Conservation (phyloP, 768 basidiomycete genomes). For the Pleurotus citrinopileatus region DNA sequence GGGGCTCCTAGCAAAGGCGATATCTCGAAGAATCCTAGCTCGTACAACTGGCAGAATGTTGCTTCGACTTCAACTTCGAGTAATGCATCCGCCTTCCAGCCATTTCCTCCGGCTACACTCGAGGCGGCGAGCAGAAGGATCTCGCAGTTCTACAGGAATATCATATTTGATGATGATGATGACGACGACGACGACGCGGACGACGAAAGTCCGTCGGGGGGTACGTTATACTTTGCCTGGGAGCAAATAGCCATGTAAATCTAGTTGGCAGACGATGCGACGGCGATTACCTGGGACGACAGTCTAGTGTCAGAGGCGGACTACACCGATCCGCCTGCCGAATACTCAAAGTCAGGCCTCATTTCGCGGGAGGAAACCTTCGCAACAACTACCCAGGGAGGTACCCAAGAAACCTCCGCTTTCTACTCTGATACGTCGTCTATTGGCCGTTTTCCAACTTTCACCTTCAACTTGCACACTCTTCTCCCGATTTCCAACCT, state of each 20-base stretch:
- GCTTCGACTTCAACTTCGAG: conserved; percentile 21
- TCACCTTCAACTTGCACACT: conserved; percentile 67
- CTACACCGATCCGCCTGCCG: conserved; percentile 9
- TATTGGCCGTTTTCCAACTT: conserved; percentile 69
- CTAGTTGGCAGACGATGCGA: background rate
- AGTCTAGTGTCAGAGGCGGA: conserved; percentile 13
- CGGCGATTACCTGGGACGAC: conserved; percentile 14
- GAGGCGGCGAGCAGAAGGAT: conserved; percentile 69
- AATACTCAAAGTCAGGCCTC: conserved; percentile 17
- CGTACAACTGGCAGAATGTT: conserved; percentile 46
- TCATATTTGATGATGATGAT: conserved; percentile 60
- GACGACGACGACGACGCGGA: conserved; percentile 38
- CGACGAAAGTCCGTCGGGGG: conserved; percentile 18
- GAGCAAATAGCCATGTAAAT: conserved; percentile 12
- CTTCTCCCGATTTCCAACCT: conserved; percentile 50
- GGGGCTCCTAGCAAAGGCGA: conserved; percentile 43
- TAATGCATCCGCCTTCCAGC: conserved; percentile 21
- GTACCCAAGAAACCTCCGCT: conserved; percentile 48
- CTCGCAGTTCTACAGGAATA: conserved; percentile 66
- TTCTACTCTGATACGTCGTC: conserved; percentile 67
- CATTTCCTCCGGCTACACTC: conserved; percentile 52
- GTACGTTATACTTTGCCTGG: conserved; percentile 4
- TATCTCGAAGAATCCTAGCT: conserved; percentile 27
- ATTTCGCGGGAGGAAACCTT: conserved; percentile 21
- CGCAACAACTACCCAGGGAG: conserved; percentile 9